Conservation (phyloP, 148 eudicot species). For the Amaranthus hypochondriacus region DNA sequence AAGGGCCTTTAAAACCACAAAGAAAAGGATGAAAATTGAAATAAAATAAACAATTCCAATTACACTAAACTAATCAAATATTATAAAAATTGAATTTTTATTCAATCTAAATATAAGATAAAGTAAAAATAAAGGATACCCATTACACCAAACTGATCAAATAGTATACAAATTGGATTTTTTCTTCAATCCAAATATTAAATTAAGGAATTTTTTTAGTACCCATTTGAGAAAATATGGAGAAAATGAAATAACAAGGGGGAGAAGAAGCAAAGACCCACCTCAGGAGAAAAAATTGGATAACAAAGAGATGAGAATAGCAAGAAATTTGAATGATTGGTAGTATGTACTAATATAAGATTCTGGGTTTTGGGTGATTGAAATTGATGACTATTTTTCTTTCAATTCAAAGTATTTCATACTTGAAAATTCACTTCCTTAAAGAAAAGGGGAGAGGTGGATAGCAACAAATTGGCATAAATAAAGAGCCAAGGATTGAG, state of each 20-base stretch:
- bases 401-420: neutral
- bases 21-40: neutral
- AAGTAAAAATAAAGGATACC: no score
- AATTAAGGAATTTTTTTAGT: neutral
- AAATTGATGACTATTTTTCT: neutral
- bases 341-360: neutral
- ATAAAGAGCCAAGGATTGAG: constrained; percentile 9
- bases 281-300: constrained; percentile 6
- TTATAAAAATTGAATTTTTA: neutral
- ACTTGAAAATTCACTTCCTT: neutral
- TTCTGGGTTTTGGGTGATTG: constrained; percentile 4
- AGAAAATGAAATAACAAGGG: constrained; percentile 1
- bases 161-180: no score
- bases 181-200: no score
- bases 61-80: neutral
- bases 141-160: no score
- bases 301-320: neutral
- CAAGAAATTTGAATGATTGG: constrained; percentile 10
- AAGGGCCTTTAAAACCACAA: constrained; percentile 32
- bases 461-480: constrained; percentile 20
- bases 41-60: constrained; percentile 9
- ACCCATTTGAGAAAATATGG: neutral
- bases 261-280: constrained; percentile 7
- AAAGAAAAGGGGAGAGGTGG: neutral
- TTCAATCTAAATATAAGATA: no score